Conservation (phyloP, 225 moss, liverwort and hornwort species). For the Climacium dendroides region DNA sequence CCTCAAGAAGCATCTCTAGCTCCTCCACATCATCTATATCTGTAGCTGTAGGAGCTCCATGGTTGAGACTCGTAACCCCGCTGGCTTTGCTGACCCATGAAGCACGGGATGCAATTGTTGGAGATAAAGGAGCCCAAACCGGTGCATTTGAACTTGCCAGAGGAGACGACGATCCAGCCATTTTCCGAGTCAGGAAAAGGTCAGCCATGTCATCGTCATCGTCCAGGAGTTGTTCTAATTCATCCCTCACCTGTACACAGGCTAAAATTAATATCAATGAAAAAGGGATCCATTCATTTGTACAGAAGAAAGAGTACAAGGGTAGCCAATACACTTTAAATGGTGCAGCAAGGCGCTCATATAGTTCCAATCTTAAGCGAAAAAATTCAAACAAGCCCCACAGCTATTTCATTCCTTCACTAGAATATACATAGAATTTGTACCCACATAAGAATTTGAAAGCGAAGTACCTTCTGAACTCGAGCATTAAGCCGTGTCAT, state of each 20-base stretch:
- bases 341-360: not conserved
- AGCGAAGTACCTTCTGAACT: slow-evolving; percentile 81
- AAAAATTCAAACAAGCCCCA: not conserved
- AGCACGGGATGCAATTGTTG: slow-evolving; percentile 84
- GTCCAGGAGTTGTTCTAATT: slow-evolving; percentile 94
- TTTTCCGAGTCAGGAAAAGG: slow-evolving; percentile 85
- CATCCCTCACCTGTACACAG: slow-evolving; percentile 85
- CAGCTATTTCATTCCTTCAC: not conserved
- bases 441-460: not conserved
- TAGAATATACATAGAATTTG: not conserved
- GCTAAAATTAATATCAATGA: slow-evolving; percentile 24
- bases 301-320: not conserved
- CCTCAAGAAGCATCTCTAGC: slow-evolving; percentile 94
- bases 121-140: slow-evolving; percentile 67
- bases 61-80: slow-evolving; percentile 66
- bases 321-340: not conserved
- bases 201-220: slow-evolving; percentile 99
- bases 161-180: slow-evolving; percentile 58
- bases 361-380: not conserved
- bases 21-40: slow-evolving; percentile 96
- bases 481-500: slow-evolving; percentile 98
- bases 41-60: slow-evolving; percentile 72
- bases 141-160: slow-evolving; percentile 34
- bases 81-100: slow-evolving; percentile 85
- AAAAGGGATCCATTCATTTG: not conserved